Conservation (phyloP, 2,329 filamentous ascomycete genomes). For the Purpureocillium takamizusanense region DNA sequence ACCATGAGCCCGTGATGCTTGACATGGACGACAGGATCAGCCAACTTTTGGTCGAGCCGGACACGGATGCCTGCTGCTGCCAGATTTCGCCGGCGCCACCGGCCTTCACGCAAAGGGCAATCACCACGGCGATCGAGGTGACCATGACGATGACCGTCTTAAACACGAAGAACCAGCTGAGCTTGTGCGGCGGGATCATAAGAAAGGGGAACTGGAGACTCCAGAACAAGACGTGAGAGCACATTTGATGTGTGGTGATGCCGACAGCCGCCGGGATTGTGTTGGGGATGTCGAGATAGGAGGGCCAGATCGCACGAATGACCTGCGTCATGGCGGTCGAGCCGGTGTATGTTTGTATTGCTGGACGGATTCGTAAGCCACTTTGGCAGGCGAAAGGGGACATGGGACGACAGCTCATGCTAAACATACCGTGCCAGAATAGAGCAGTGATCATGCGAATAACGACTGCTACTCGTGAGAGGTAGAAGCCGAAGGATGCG, state of each 20-base stretch:
- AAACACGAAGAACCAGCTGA: slow-evolving; percentile 38
- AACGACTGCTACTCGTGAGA: slow-evolving; percentile 22
- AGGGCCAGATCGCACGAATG: slow-evolving; percentile 42
- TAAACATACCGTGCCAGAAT: slow-evolving; percentile 40
- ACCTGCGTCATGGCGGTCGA: slow-evolving; percentile 25
- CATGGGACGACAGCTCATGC: neutral
- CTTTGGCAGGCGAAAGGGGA: slow-evolving; percentile 25
- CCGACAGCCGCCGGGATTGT: slow-evolving; percentile 38
- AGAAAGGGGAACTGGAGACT: slow-evolving; percentile 42
- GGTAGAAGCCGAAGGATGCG: slow-evolving; percentile 27
- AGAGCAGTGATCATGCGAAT: slow-evolving; percentile 34
- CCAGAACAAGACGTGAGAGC: slow-evolving; percentile 51
- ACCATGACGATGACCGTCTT: slow-evolving; percentile 8
- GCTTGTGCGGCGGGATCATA: slow-evolving; percentile 43
- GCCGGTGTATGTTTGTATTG: slow-evolving; percentile 7
- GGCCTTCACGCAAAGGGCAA: slow-evolving; percentile 14
- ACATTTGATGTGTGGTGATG: slow-evolving; percentile 46
- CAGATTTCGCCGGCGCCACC: slow-evolving; percentile 11
- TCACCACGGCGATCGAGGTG: slow-evolving; percentile 10
- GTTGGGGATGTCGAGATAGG: slow-evolving; percentile 43
- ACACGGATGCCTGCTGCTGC: slow-evolving; percentile 5
- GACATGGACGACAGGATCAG: slow-evolving; percentile 4
- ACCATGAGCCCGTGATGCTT: slow-evolving; percentile 2
- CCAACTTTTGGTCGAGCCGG: slow-evolving; percentile 3
- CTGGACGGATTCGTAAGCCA: slow-evolving; percentile 47